Evolutionary conservation across 2,329 filamentous ascomycete species (phyloP).

Genomic region (Lecanicillium sp.): DNA sequence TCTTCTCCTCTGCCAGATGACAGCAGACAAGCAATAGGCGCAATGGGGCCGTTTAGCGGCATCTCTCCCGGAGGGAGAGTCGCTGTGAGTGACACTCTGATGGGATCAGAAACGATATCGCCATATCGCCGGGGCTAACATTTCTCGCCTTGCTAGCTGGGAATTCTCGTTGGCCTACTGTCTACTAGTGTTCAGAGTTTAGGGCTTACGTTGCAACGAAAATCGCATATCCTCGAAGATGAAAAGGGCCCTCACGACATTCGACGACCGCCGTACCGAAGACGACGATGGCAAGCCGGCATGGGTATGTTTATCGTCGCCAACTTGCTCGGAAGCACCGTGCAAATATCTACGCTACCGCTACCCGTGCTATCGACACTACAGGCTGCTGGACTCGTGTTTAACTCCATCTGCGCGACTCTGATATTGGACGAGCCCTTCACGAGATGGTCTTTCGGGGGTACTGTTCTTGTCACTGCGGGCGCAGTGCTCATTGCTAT

Average conservation of each 20-base stretch:
- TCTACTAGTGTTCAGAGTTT: constrained; percentile 94
- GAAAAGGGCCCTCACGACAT: constrained; percentile 75
- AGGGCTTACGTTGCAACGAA: constrained; percentile 90
- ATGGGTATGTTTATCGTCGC: constrained; percentile 97
- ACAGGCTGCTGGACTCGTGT: constrained; percentile 91
- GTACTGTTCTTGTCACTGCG: constrained; percentile 76
- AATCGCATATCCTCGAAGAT: constrained; percentile 96
- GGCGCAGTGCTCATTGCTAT: constrained; percentile 89
- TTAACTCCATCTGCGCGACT: constrained; percentile 96
- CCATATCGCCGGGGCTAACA: neutral
- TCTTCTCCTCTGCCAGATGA: constrained; percentile 35
- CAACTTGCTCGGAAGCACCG: constrained; percentile 88
- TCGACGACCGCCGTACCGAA: constrained; percentile 77
- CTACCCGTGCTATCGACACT: constrained; percentile 90
- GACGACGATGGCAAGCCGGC: constrained; percentile 90
- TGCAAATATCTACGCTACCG: constrained; percentile 94
- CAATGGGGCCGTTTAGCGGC: constrained; percentile 66
- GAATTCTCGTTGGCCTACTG: constrained; percentile 84
- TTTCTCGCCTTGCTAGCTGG: constrained; percentile 50
- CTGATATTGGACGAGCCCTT: constrained; percentile 89
- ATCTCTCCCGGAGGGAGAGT: constrained; percentile 72
- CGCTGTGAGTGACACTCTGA: constrained; percentile 45
- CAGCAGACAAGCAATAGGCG: constrained; percentile 30
- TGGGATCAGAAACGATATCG: too few relatives aligned
- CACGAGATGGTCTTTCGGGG: constrained; percentile 84